Evolutionary conservation across 1,284 basidiomycete genomes (phyloP).

Genomic region (Trichosporon sp.): DNA sequence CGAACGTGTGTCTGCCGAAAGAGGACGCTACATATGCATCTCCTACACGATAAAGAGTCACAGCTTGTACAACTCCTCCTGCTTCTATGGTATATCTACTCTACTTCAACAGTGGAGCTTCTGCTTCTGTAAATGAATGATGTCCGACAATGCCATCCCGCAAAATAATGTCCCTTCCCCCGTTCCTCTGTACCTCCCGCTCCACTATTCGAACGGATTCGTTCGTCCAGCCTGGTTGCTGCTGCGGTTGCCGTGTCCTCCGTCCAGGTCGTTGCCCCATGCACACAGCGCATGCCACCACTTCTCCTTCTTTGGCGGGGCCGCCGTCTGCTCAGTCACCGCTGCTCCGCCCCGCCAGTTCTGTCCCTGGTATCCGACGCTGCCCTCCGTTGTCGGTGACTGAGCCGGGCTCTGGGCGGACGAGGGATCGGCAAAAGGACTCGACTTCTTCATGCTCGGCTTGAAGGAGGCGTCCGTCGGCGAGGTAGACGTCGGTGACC

Average conservation of each 20-base stretch:
- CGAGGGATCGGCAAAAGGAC: conserved; percentile 41
- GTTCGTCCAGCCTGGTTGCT: conserved; percentile 47
- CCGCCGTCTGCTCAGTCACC: conserved; percentile 12
- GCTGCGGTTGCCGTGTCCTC: conserved; percentile 36
- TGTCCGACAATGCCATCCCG: neutral
- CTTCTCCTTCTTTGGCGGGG: conserved; percentile 36
- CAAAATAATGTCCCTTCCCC: neutral
- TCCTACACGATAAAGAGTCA: conserved; percentile 6
- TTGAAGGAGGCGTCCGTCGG: conserved; percentile 18
- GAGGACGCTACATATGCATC: conserved; percentile 15
- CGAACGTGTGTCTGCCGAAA: neutral
- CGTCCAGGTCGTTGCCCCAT: conserved; percentile 52
- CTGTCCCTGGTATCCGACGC: conserved; percentile 39
- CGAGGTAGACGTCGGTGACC: neutral
- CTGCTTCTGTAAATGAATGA: neutral
- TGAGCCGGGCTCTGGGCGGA: conserved; percentile 22
- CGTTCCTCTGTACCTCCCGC: neutral
- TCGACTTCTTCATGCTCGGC: conserved; percentile 30
- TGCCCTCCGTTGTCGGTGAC: conserved; percentile 27
- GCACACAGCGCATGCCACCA: conserved; percentile 54
- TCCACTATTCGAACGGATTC: conserved; percentile 47
- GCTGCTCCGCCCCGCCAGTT: conserved; percentile 43
- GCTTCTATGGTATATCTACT: conserved; percentile 7
- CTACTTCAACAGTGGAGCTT: neutral
- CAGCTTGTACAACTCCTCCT: conserved; percentile 12